Conservation (phyloP, 441 rosid genomes). For the Aquilaria agallochum region DNA sequence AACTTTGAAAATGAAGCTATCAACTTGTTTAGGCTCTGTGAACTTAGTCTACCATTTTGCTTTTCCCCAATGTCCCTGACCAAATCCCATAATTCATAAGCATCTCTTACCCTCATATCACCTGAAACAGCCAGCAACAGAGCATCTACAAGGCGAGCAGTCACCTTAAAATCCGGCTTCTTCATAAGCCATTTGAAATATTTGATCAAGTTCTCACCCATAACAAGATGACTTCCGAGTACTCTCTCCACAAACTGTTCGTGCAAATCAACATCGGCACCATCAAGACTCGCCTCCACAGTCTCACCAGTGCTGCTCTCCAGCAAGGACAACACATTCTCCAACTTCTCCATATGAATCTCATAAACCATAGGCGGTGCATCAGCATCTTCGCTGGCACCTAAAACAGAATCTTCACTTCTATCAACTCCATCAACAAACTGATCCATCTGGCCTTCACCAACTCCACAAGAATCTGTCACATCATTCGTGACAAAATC, state of each 20-base stretch:
- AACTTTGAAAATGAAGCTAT: conserved; percentile 56
- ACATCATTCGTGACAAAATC: conserved; percentile 1
- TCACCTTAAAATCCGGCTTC: conserved; percentile 27
- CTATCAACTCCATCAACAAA: neutral
- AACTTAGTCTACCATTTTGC: conserved; percentile 31
- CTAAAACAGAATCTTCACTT: conserved; percentile 16
- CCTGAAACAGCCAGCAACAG: conserved; percentile 44
- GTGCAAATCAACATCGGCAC: conserved; percentile 33
- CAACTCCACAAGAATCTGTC: conserved; percentile 3
- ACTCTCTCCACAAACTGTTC: conserved; percentile 52
- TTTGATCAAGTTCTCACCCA: conserved; percentile 55
- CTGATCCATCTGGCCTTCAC: conserved; percentile 4
- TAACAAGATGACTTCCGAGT: conserved; percentile 44
- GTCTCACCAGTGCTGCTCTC: conserved; percentile 61
- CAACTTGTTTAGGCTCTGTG: conserved; percentile 48
- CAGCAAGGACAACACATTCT: conserved; percentile 53
- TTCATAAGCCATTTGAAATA: conserved; percentile 63
- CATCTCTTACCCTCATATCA: conserved; percentile 41
- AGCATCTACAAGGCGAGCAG: conserved; percentile 36
- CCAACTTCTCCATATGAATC: conserved; percentile 49
- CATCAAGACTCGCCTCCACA: conserved; percentile 52
- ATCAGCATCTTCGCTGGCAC: conserved; percentile 21
- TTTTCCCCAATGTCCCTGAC: conserved; percentile 48
- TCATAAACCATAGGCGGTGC: conserved; percentile 17
- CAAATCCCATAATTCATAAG: conserved; percentile 69